Base-by-base conservation (phyloP, 1,284 basidiomycete species). In the Dichomitus squalens region DNA sequence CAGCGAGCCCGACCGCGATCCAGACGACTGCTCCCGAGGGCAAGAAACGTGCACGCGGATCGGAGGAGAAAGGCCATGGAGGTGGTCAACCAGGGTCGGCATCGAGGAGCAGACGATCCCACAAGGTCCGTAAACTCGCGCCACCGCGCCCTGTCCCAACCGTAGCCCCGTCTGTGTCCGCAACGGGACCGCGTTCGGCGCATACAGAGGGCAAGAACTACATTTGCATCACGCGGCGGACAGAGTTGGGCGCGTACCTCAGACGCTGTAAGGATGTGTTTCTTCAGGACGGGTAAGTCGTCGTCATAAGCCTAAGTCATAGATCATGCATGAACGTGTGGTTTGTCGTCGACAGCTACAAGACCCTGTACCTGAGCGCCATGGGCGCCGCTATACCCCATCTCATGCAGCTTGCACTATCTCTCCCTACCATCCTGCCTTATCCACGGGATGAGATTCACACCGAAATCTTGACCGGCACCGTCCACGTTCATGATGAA, bases 331-430 rank as follows among this genome's bases (percentile, higher is more conserved):
- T 52, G 39, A 49, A 11, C 23, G 16, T 39, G n/a, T n/a, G n/a
- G n/a, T n/a, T 5, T 16, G 16, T 8, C 31, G 7, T 20, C n/a
- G 3, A 9, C 60, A 93, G 91, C 40, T 90, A 90, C 66, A 90
- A 89, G 61, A 85, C 82, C 2, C 70, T 96, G 21, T 84, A 88
- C 70, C 76, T 96, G 29, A 87, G 84, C 63, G 93, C 93, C 1
- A 86, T 95, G 81, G 90, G 90, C 23, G 92, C 94, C 2, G 93
- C 93, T 0, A 94, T 96, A 52, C 92, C 93, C 1, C 90, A 90
- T 66, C 82, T 93, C 14, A 73, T 92, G 27, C 82, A 87, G 36
- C 79, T 96, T 2, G 75, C 85, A 5, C 81, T 88, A 14, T 88
- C 92, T 16, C 76, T 96, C 6, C 87, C 93, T 1, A 78, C 84